phyloP scores from a whole-genome alignment of 192 early-diverging fungal species.

The Backusella liffmaniae region DNA sequence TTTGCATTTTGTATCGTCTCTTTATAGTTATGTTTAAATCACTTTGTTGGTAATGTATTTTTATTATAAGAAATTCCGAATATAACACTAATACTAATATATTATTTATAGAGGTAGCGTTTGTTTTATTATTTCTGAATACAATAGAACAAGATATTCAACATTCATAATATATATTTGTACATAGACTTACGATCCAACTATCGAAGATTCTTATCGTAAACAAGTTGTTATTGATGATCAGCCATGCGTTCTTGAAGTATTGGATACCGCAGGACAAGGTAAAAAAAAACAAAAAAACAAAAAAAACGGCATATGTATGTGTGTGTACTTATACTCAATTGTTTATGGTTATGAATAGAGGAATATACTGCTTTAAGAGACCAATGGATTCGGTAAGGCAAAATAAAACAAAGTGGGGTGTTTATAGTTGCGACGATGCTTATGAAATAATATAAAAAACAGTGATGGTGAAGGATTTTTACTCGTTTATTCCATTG shows the following conservation, averaged over 20 bases:
- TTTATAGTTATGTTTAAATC: conserved; percentile 40
- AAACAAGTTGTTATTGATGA: conserved; percentile 98
- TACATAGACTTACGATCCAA: conserved; percentile 89
- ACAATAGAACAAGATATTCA: background rate
- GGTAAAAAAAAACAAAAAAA: conserved; percentile 18
- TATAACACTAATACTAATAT: background rate
- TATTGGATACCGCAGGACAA: conserved; percentile 94
- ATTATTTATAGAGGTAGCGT: background rate
- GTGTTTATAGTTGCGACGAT: background rate
- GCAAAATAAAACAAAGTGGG: conserved; percentile 40
- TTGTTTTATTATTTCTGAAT: background rate
- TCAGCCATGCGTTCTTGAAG: conserved; percentile 93
- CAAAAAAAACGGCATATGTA: too few species aligned
- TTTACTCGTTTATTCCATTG: conserved; percentile 87
- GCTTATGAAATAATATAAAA: background rate
- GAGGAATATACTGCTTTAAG: conserved; percentile 78
- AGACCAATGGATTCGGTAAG: conserved; percentile 74
- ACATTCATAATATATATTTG: background rate
- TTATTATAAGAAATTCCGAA: background rate
- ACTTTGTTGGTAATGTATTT: conserved; percentile 40
- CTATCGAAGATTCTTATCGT: conserved; percentile 96
- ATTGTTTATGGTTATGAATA: background rate
- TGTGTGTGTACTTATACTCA: too few species aligned
- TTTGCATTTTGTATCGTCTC: background rate
- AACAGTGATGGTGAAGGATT: conserved; percentile 75